Conservation (phyloP, 1,284 basidiomycete species). For the Ustilago hordei region DNA sequence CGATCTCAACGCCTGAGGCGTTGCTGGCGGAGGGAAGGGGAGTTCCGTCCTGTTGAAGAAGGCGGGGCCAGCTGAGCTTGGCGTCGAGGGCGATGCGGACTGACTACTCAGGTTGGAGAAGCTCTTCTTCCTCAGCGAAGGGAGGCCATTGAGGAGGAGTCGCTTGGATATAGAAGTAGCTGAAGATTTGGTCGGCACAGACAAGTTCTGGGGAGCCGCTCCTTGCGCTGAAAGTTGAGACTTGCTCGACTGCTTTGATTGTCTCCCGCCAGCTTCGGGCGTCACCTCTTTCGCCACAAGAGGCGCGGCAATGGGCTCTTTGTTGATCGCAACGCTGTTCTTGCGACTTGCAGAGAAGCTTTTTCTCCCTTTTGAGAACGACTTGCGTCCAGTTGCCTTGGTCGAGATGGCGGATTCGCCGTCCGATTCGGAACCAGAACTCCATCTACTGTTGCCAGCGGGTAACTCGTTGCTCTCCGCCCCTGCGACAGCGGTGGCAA, state of each 20-base stretch:
- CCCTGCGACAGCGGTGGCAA: conserved; percentile 5
- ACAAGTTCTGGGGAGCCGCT: conserved; percentile 4
- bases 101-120: conserved; percentile 34
- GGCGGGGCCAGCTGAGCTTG: conserved; percentile 23
- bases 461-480: conserved; percentile 12
- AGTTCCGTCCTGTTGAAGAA: conserved; percentile 27
- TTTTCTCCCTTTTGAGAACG: conserved; percentile 42
- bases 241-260: conserved; percentile 30
- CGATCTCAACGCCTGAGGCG: conserved; percentile 8
- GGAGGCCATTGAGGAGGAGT: conserved; percentile 29
- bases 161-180: conserved; percentile 27
- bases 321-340: conserved; percentile 28
- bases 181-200: conserved; percentile 16
- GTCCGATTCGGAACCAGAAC: conserved; percentile 58
- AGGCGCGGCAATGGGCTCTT: conserved; percentile 16
- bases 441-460: conserved; percentile 52
- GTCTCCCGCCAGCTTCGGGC: conserved; percentile 18
- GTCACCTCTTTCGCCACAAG: not conserved
- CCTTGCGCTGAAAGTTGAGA: conserved; percentile 15
- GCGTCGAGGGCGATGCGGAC: conserved; percentile 29
- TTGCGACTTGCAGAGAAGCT: conserved; percentile 43
- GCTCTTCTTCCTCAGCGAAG: conserved; percentile 55
- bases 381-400: conserved; percentile 24
- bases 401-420: conserved; percentile 31
- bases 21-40: conserved; percentile 26